Evolutionary conservation across 2,329 filamentous ascomycete genomes (phyloP).

Genomic region (Pseudopithomyces maydicus): DNA sequence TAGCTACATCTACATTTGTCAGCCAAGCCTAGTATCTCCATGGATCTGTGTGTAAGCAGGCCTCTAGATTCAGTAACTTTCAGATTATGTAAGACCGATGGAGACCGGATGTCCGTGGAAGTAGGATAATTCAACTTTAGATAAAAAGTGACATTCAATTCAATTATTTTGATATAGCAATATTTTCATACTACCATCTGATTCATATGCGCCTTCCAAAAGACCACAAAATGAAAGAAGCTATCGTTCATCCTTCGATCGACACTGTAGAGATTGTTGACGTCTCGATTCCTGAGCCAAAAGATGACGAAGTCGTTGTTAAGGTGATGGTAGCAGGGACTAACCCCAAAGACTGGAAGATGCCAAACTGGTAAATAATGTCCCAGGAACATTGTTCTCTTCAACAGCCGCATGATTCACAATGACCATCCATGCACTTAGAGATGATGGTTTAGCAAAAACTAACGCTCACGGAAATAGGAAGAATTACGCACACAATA

Average conservation of each 20-base stretch:
- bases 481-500: conserved; percentile 44
- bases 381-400: too few relatives aligned
- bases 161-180: too few relatives aligned
- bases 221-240: conserved; percentile 7
- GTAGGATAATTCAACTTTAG: too few relatives aligned
- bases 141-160: too few relatives aligned
- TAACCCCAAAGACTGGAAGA: conserved; percentile 56
- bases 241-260: conserved; percentile 6
- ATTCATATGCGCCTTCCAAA: too few relatives aligned
- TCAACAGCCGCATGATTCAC: neutral
- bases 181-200: too few relatives aligned
- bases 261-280: neutral
- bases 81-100: too few relatives aligned
- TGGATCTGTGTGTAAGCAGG: too few relatives aligned
- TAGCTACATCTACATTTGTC: neutral
- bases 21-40: neutral
- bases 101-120: too few relatives aligned
- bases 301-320: conserved; percentile 38
- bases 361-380: neutral
- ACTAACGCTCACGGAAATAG: conserved; percentile 19
- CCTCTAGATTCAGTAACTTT: too few relatives aligned
- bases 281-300: neutral
- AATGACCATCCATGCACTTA: too few relatives aligned
- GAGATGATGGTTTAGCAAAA: conserved; percentile 18
- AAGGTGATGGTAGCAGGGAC: conserved; percentile 46